Evolutionary conservation across 1,139 yeast species (phyloP).

Genomic region (Candida labiduridarum): DNA sequence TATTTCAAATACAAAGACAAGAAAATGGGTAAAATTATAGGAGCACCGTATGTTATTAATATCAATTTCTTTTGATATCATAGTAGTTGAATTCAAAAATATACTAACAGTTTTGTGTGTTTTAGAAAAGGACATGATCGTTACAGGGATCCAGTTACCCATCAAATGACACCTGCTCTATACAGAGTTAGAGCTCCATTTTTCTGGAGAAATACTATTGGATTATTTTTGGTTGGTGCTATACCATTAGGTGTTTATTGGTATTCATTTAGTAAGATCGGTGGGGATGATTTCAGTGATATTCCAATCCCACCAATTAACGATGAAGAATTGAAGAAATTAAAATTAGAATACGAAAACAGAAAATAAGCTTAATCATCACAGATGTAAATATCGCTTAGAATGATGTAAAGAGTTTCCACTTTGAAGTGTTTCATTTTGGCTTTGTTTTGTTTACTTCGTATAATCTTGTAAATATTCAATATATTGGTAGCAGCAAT

Average conservation of each 20-base stretch:
- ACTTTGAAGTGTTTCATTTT: background rate
- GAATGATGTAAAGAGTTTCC: background rate
- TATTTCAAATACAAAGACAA: background rate
- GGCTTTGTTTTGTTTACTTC: background rate
- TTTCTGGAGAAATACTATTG: constrained; percentile 72
- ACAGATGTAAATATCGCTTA: background rate
- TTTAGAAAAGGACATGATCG: constrained; percentile 32
- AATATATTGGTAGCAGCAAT: background rate
- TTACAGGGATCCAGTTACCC: constrained; percentile 77
- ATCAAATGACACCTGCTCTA: constrained; percentile 93
- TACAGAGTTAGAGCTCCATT: constrained; percentile 86
- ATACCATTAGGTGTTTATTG: constrained; percentile 70
- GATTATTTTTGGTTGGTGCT: constrained; percentile 58
- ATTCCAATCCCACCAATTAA: constrained; percentile 92
- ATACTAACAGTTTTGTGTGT: constrained; percentile 16
- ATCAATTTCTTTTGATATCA: too few species aligned
- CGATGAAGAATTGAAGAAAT: constrained; percentile 71
- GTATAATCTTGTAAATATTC: constrained; percentile 1
- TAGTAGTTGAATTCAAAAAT: background rate
- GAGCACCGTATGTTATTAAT: constrained; percentile 17
- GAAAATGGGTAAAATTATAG: constrained; percentile 16
- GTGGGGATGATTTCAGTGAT: constrained; percentile 83
- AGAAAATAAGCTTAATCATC: constrained; percentile 25
- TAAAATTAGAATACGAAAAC: constrained; percentile 67
- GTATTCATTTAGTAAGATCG: constrained; percentile 73